Conservation (phyloP, 2,329 filamentous ascomycete species). For the Cercospora sojina region DNA sequence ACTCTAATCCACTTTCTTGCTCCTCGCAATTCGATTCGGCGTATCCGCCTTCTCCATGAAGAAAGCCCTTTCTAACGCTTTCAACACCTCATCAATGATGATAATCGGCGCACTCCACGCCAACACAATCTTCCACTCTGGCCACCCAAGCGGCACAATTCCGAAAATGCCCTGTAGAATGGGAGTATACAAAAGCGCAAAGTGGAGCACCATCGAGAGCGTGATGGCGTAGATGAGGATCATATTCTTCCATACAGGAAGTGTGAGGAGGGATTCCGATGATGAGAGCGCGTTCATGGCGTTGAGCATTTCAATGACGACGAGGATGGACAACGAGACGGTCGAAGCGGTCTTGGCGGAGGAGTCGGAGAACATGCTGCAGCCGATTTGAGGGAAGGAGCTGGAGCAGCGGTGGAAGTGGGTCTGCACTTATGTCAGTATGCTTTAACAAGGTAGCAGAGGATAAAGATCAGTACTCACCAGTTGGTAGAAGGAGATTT, state of each 20-base stretch:
- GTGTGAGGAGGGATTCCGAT: constrained; percentile 86
- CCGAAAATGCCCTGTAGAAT: constrained; percentile 86
- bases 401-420: constrained; percentile 92
- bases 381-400: constrained; percentile 85
- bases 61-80: constrained; percentile 63
- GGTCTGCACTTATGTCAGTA: constrained; percentile 44
- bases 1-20: constrained; percentile 28
- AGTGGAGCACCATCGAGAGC: constrained; percentile 92
- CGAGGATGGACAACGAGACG: constrained; percentile 83
- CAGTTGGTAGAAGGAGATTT: constrained; percentile 87
- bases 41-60: constrained; percentile 37
- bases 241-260: constrained; percentile 98
- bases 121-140: constrained; percentile 90
- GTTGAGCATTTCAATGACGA: constrained; percentile 99
- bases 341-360: constrained; percentile 89
- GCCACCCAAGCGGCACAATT: constrained; percentile 80
- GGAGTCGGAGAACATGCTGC: constrained; percentile 83
- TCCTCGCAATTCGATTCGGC: constrained; percentile 9
- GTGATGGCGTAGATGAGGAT: constrained; percentile 94
- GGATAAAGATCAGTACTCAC: constrained; percentile 42
- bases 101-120: constrained; percentile 88
- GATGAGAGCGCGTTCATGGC: constrained; percentile 97
- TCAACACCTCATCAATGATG: constrained; percentile 85
- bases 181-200: constrained; percentile 87
- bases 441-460: not conserved